Evolutionary conservation across 371 early-diverging fungal genomes (phyloP), one percentile per base, ranked within the genome.

Genomic region (Mortierella sp.): DNA sequence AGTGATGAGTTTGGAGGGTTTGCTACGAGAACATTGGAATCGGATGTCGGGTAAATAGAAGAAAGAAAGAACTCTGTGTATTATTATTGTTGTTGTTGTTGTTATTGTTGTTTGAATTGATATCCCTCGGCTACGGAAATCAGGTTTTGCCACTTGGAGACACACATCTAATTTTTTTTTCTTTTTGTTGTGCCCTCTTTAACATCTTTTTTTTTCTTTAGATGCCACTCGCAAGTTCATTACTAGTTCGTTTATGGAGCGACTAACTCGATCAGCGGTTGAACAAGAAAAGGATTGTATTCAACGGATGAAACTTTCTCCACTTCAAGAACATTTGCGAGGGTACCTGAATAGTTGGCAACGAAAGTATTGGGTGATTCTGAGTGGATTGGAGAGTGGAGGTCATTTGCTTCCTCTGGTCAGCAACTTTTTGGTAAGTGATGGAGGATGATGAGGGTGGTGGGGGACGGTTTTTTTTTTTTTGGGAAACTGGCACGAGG

Each of bases 341-440:
- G 70, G 79, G 0, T 79, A 79, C 45, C 63, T 79, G 51, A 66
- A 66, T 47, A 61, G 30, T 16, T 79, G 79, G 79, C 79, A 89
- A 62, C 86, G 85, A 57, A 86, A 87, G 46, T 89, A 83, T 50
- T 89, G 89, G 89, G 82, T 82, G 19, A 82, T 87, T 0, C 71
- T 89, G 14, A 86, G 84, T 37, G 84, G 86, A 0, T 71, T 89
- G 12, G 70, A 81, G 26, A 68, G 84, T 28, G 80, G 81, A 7
- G 86, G 85, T 6, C 75, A 84, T 53, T 67, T 89, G 25, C 70
- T 89, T 14, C 86, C 89, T 5, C 85, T 84, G 63, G 72, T 85
- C 1, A 57, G 81, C 23, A 64, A 75, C 19, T 60, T 68, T 63
- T 62, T 75, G 63, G 87, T 83, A 80, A 72, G 74, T 59, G 51